Conservation (phyloP, 352 stramenopile species). For the Thalassiosira mediterranea region DNA sequence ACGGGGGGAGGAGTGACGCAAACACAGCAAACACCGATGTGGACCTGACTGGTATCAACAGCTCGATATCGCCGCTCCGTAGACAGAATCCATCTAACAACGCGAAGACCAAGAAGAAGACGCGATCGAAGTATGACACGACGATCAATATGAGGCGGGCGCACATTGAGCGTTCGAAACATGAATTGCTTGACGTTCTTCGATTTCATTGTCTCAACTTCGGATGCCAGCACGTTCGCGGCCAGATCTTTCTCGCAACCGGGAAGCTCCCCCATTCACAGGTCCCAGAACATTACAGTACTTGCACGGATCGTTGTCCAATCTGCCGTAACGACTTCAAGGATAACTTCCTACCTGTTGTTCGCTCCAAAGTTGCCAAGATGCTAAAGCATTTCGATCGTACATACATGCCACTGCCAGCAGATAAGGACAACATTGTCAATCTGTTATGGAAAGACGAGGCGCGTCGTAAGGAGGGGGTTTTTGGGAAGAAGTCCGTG, state of each 20-base stretch:
- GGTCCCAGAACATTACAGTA: background rate
- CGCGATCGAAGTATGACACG: no score
- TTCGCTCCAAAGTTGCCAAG: background rate
- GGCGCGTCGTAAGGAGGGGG: background rate
- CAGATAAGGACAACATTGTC: slow-evolving; percentile 1
- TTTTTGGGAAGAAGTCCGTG: slow-evolving; percentile 11
- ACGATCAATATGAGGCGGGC: no score
- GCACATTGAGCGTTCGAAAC: background rate
- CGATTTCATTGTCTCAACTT: no score
- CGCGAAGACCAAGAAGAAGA: background rate
- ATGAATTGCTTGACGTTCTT: slow-evolving; percentile 5
- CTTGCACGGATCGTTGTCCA: slow-evolving; percentile 1
- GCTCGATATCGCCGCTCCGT: background rate
- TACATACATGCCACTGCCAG: background rate
- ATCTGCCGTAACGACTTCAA: slow-evolving; percentile 4
- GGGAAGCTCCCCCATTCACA: background rate
- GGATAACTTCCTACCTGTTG: background rate
- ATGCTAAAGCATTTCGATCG: background rate
- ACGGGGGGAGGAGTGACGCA: background rate
- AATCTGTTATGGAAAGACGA: slow-evolving; percentile 2
- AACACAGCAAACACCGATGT: background rate
- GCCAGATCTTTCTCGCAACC: slow-evolving; percentile 4
- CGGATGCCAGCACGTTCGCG: slow-evolving; percentile 10
- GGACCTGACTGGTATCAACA: background rate
- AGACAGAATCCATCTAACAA: background rate